Percentiles rank a stretch among this genome's conserved stretches.
phyloP scores from a whole-genome alignment of 768 basidiomycete species.

The Arthromyces matolae region DNA sequence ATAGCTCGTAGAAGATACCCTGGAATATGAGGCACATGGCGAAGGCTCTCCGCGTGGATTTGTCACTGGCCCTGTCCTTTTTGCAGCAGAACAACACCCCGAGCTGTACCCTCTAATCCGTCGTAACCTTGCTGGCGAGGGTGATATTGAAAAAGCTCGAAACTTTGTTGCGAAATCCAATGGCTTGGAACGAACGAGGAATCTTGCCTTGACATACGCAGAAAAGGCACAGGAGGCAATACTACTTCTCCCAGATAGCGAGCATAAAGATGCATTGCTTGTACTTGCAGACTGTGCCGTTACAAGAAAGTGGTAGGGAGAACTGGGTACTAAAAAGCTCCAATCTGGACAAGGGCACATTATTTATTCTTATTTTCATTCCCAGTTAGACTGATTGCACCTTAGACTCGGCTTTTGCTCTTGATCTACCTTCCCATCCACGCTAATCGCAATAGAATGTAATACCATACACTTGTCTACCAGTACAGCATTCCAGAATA shows the following conservation, averaged over 20 bases:
- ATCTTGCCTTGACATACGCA: conserved; percentile 73
- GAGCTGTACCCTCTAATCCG: conserved; percentile 73
- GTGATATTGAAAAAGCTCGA: conserved; percentile 68
- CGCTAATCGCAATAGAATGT: no score
- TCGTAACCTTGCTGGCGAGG: conserved; percentile 70
- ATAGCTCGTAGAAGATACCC: conserved; percentile 82
- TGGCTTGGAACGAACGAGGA: conserved; percentile 74
- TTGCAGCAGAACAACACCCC: conserved; percentile 82
- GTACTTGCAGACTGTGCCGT: conserved; percentile 66
- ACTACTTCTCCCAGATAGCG: conserved; percentile 70
- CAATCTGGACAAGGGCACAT: not conserved
- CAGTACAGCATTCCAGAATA: no score
- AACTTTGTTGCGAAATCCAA: conserved; percentile 65
- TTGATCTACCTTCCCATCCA: no score
- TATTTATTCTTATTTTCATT: no score
- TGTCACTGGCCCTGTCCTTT: conserved; percentile 81
- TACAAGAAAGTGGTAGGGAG: conserved; percentile 46
- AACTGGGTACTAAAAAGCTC: not conserved
- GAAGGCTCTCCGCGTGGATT: conserved; percentile 27
- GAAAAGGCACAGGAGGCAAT: conserved; percentile 72
- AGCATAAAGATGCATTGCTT: conserved; percentile 74
- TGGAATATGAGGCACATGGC: conserved; percentile 58
- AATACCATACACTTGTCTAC: no score
- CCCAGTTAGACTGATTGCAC: not conserved
- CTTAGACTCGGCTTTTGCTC: not conserved